Evolutionary conservation across 1,139 yeast species (phyloP), one percentile per base, ranked within the genome.

Genomic region (Blastobotrys niveus): DNA sequence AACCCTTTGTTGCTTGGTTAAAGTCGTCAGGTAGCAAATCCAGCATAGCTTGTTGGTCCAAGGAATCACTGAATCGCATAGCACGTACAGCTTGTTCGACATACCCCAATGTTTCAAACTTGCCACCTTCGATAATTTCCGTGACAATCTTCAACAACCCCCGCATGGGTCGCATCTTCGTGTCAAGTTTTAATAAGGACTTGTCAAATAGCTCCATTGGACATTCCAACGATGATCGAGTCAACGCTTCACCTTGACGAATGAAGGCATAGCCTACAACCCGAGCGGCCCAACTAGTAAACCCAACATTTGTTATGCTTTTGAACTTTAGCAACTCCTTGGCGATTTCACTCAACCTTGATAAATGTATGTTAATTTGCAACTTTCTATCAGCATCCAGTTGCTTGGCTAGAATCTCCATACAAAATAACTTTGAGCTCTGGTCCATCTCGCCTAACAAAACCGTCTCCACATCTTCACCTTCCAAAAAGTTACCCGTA

Each of bases 261-360:
- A 32, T n/a, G 33, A 5, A 39, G 12, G 27, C 22, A 2, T 6
- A 8, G 8, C 44, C 49, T 1, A 33, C 24, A 4, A 42, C 20
- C 21, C 46, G 14, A 7, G 42, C 40, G 5, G 31, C 39, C 49
- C 49, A 46, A 5, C 31, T 18, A 5, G 26, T 38, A 5, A 38
- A 15, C 10, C 19, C 27, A 6, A 17, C 34, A 33, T 9, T 32
- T 12, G 20, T 17, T 10, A 24, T 9, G 18, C 20, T 9, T 4
- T 3, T n/a, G 5, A 24, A 19, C 21, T 14, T n/a, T 17, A 37
- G 15, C 33, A 37, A 37, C 29, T 34, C 38, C 3, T 7, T 8
- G n/a, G 39, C 20, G 2, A 32, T 14, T 12, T 6, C n/a, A 7
- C 3, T 2, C 4, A 30, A 5, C n/a, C n/a, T n/a, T n/a, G n/a